Base-by-base conservation (phyloP, 164 flowering plant species). In the Houttuynia cordata region DNA sequence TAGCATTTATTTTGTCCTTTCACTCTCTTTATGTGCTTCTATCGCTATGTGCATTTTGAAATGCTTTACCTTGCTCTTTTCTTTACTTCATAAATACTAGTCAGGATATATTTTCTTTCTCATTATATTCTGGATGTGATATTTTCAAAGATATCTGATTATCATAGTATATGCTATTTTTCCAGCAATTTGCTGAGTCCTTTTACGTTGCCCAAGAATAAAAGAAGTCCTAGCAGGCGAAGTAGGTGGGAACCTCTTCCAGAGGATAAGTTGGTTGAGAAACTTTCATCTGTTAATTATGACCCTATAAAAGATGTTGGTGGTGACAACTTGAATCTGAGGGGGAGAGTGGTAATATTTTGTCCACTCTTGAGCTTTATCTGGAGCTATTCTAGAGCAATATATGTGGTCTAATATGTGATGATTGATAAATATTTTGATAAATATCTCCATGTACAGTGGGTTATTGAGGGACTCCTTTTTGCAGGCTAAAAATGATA, bases 191-290 rank as follows among this genome's bases (percentile, higher is more conserved):
- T 62, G 25, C 72, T 56, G 62, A 57, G 41, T 70, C 59, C 80
- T 61, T 40, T 73, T 51, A 67, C 82, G 60, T 62, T 78, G 63
- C 57, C 85, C 61, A 81, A 80, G 59, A 75, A 63, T 69, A 80
- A 72, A 71, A 80, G 76, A 72, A 89, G 90, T 75, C 95, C 97
- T 2, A 77, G 75, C 65, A 88, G 86, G 68, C 84, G 92, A 75
- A 93, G 99, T 75, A 81, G 99, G 78, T 93, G 99, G 99, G 99
- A 88, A 75, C 99, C 99, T 58, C 39, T 90, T 60, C 69, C 82
- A 1, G 96, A 84, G 71, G 93, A 81, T 61, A 86, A 82, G 71
- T 42, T 78, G 57, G 70, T 70, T 62, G 84, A 76, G 25, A 82
- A 78, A 56, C 62, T 68, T 23, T 56, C 72, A 51, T 58, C 85